phyloP scores from a whole-genome alignment of 2,329 filamentous ascomycete genomes.

The Aurifilum marmelostoma region DNA sequence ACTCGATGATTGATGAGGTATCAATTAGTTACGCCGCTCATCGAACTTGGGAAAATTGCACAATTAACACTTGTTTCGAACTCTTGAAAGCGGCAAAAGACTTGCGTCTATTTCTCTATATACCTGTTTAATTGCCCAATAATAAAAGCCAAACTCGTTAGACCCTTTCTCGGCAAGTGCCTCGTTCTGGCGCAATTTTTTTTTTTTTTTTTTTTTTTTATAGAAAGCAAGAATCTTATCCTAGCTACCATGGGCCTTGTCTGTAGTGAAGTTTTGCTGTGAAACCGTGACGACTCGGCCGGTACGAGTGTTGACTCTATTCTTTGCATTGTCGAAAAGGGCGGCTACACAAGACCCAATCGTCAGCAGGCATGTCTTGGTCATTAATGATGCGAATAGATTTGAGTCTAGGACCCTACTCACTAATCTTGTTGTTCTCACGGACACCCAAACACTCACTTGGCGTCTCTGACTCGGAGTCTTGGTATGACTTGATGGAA shows the following conservation, averaged over 20 bases:
- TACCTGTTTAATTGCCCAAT: not conserved
- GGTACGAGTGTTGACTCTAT: slow-evolving; percentile 18
- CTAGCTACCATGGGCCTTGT: not conserved
- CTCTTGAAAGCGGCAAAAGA: not conserved
- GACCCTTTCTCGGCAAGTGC: not conserved
- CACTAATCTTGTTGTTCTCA: not conserved
- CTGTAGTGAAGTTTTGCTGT: not conserved
- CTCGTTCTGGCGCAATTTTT: not conserved
- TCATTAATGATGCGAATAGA: not conserved
- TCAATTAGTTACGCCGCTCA: too few relatives aligned
- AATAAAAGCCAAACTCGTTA: not conserved
- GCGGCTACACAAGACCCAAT: not conserved
- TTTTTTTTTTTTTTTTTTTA: too few relatives aligned
- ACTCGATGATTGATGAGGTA: too few relatives aligned
- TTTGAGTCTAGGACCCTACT: not conserved
- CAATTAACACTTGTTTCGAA: not conserved
- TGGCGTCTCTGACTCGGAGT: slow-evolving; percentile 19
- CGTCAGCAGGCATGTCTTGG: not conserved
- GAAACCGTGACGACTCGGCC: slow-evolving; percentile 26
- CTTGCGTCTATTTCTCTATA: not conserved
- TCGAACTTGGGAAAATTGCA: too few relatives aligned
- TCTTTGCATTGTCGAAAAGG: slow-evolving; percentile 13
- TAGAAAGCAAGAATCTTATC: not conserved
- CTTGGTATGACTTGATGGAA: slow-evolving; percentile 12
- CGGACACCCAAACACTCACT: not conserved